Conservation (phyloP, 495 filamentous ascomycete species). For the Xylaria acuta region DNA sequence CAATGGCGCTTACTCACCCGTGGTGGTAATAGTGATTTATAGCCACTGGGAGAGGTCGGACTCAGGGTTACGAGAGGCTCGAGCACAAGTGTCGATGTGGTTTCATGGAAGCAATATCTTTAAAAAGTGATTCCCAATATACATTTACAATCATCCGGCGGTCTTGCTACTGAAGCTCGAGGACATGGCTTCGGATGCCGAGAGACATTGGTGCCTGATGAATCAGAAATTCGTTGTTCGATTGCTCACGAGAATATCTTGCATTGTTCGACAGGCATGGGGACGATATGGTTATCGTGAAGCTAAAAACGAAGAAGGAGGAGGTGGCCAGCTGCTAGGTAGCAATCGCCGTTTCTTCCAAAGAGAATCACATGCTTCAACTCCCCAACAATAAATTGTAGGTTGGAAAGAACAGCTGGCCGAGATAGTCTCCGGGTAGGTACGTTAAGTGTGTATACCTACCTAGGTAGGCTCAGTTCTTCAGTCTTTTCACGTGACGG, state of each 20-base stretch:
- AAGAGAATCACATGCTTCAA: not conserved
- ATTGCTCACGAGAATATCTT: not conserved
- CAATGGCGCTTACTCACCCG: not conserved
- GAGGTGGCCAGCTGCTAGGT: no score
- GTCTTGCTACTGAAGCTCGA: not conserved
- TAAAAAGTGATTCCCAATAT: not conserved
- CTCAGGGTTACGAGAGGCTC: not conserved
- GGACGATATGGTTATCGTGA: not conserved
- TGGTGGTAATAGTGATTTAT: not conserved
- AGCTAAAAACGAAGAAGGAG: not conserved
- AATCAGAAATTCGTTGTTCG: not conserved
- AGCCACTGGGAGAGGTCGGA: not conserved
- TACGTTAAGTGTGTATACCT: no score
- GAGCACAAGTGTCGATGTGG: not conserved
- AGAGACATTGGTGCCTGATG: not conserved
- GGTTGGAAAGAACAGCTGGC: not conserved
- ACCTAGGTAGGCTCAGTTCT: constrained; percentile 31
- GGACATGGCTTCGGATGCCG: not conserved
- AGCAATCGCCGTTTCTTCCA: not conserved
- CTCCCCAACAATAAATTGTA: not conserved
- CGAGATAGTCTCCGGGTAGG: not conserved
- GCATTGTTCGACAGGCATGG: not conserved
- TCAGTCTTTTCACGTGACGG: constrained; percentile 48
- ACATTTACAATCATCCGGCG: not conserved
- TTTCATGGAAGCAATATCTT: not conserved